Evolutionary conservation across 306 rosid genomes (phyloP), one percentile per base, ranked within the genome.

Genomic region (Gastrolobium villosum): DNA sequence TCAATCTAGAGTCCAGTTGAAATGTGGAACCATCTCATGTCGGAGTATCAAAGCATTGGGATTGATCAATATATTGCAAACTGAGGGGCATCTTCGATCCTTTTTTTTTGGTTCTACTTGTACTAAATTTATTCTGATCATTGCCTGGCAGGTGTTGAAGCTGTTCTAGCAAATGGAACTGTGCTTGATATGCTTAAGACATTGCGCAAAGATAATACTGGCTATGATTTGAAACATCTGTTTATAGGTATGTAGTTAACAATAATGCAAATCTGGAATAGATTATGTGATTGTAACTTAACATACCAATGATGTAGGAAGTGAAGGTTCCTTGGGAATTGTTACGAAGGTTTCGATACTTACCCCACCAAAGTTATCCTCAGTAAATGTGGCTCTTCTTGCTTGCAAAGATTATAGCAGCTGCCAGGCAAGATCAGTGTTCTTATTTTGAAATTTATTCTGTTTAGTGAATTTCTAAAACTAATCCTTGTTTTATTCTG

Each of bases 251-350:
- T 79, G 81, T 20, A 44, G 46, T 35, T 45, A 75, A 59, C 74
- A 80, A 30, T 69, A 54, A n/a, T 70, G 64, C 71, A 62, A 71
- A 49, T 66, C 53, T 48, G 26, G 50, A 70, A 41, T 31, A 43
- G 36, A 55, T n/a, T 45, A 55, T 65, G 4, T 70, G 52, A 65
- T 77, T 68, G 83, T 72, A 46, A 72, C 76, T 37, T 44, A 35
- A 63, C 65, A 72, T 76, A 77, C 75, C 43, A 72, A 48, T 72
- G 63, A 64, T 88, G 84, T 75, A 95, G 99, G 99, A 65, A 95
- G 99, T 86, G 99, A 95, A 89, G 99, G 99, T 83, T 88, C 99
- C 75, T 85, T 95, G 87, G 98, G 99, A 86, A 87, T 95, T 87
- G 90, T 95, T 65, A 92, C 99, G 49, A 95, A 90, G 86, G 89